Percentiles rank a stretch among this genome's conserved stretches.
phyloP scores from a whole-genome alignment of 2,329 filamentous ascomycete genomes.

The Periconia macrospinosa region DNA sequence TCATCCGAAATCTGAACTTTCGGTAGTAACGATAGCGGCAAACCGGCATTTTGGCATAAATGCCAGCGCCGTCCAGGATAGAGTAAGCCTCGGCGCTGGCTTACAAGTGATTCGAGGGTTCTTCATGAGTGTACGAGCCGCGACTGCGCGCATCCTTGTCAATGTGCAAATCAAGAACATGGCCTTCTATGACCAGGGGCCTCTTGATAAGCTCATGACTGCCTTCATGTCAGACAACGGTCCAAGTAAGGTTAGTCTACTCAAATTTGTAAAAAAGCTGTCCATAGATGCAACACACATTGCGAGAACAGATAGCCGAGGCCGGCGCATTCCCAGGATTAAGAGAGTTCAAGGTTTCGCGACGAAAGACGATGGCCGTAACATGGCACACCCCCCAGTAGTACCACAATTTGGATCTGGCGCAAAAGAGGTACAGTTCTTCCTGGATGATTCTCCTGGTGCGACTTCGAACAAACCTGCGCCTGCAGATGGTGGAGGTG shows the following conservation, averaged over 20 bases:
- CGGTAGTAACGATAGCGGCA: conserved; percentile 50
- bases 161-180: conserved; percentile 64
- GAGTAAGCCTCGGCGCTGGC: conserved; percentile 50
- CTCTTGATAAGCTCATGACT: conserved; percentile 35
- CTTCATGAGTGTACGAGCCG: conserved; percentile 61
- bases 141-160: conserved; percentile 59
- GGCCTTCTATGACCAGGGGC: conserved; percentile 56
- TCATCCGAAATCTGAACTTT: conserved; percentile 23
- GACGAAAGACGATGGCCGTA: too few species aligned
- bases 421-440: too few species aligned
- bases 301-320: too few species aligned
- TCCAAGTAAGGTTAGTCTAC: conserved; percentile 24
- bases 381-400: too few species aligned
- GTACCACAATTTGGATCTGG: too few species aligned
- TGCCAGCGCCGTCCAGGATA: conserved; percentile 28
- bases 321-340: too few species aligned
- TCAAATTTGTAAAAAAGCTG: conserved; percentile 26
- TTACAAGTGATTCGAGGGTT: conserved; percentile 62
- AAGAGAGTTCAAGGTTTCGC: too few species aligned
- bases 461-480: too few species aligned
- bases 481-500: too few species aligned
- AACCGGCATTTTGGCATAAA: conserved; percentile 49
- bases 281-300: not conserved
- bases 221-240: conserved; percentile 13
- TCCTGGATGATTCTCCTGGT: too few species aligned